Percentiles rank a stretch among this genome's conserved stretches.
Conservation (phyloP, 441 rosid genomes). For the Cnidoscolus chayamansa region DNA sequence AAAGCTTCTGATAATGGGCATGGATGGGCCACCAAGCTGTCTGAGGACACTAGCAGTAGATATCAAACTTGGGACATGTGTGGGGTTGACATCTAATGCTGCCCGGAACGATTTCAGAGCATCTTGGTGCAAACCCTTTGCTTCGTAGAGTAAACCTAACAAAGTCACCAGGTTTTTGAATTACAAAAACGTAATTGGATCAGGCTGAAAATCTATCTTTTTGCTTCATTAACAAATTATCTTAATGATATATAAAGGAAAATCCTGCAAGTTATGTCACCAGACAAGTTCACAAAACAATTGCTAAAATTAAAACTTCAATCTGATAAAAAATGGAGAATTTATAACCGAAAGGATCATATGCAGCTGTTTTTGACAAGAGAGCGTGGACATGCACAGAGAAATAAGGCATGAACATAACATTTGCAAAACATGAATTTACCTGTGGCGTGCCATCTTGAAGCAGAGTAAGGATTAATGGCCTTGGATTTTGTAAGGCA, state of each 20-base stretch:
- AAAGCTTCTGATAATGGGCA: slow-evolving; percentile 58
- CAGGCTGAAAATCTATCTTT: neutral
- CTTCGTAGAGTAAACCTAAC: slow-evolving; percentile 63
- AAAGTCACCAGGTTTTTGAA: slow-evolving; percentile 3
- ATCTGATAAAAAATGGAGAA: neutral
- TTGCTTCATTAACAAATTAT: neutral
- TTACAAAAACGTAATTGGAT: neutral
- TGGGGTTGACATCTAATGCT: slow-evolving; percentile 62
- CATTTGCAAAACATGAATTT: slow-evolving; percentile 5
- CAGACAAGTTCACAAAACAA: neutral
- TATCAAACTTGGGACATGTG: slow-evolving; percentile 70
- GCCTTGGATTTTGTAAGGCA: slow-evolving; percentile 83
- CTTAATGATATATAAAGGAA: neutral
- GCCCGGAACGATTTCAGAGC: slow-evolving; percentile 52
- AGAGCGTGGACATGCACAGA: neutral
- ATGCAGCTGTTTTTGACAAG: neutral
- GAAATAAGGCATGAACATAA: neutral
- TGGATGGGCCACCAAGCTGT: slow-evolving; percentile 41
- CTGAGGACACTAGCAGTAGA: slow-evolving; percentile 61
- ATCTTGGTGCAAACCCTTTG: slow-evolving; percentile 58
- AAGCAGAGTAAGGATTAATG: slow-evolving; percentile 56
- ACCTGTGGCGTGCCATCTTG: slow-evolving; percentile 63
- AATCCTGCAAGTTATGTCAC: neutral
- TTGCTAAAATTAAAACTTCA: neutral
- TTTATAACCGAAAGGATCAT: neutral